phyloP scores from a whole-genome alignment of 495 filamentous ascomycete species.

The Penicillium cataractarum region DNA sequence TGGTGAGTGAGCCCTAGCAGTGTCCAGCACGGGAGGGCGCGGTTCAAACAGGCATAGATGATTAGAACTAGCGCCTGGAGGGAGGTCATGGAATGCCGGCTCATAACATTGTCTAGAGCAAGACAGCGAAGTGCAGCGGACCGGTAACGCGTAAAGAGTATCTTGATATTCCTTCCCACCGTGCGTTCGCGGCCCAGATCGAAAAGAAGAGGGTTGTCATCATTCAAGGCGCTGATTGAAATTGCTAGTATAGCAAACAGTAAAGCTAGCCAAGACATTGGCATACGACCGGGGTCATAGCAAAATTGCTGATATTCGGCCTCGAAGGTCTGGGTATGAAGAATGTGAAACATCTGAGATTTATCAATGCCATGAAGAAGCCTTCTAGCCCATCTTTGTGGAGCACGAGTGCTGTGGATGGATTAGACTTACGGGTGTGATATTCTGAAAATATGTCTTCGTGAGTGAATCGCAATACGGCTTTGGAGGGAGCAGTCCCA shows the following conservation, averaged over 20 bases:
- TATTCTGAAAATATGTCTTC: conserved; percentile 42
- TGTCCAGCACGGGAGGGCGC: conserved; percentile 44
- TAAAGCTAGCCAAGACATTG: conserved; percentile 46
- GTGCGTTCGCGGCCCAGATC: conserved; percentile 47
- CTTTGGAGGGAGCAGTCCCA: conserved; percentile 40
- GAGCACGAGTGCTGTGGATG: too few species aligned
- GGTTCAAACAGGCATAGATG: conserved; percentile 46
- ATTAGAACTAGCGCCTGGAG: conserved; percentile 51
- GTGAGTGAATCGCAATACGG: conserved; percentile 43
- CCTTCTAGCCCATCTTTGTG: too few species aligned
- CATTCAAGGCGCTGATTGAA: conserved; percentile 47
- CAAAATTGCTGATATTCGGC: conserved; percentile 50
- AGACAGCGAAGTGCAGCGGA: conserved; percentile 49
- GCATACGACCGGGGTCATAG: conserved; percentile 42
- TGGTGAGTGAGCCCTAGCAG: conserved; percentile 51
- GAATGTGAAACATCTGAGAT: conserved; percentile 42
- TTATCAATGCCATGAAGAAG: too few species aligned
- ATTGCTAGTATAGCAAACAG: conserved; percentile 51
- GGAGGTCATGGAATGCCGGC: conserved; percentile 49
- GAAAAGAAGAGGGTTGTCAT: conserved; percentile 43
- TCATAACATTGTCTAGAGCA: conserved; percentile 45
- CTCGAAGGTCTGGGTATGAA: conserved; percentile 52
- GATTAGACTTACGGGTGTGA: conserved; percentile 39
- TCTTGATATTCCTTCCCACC: conserved; percentile 44
- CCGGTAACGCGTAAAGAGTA: conserved; percentile 45